Base-by-base conservation (phyloP, 768 basidiomycete genomes). In the Udeniomyces megalosporus region DNA sequence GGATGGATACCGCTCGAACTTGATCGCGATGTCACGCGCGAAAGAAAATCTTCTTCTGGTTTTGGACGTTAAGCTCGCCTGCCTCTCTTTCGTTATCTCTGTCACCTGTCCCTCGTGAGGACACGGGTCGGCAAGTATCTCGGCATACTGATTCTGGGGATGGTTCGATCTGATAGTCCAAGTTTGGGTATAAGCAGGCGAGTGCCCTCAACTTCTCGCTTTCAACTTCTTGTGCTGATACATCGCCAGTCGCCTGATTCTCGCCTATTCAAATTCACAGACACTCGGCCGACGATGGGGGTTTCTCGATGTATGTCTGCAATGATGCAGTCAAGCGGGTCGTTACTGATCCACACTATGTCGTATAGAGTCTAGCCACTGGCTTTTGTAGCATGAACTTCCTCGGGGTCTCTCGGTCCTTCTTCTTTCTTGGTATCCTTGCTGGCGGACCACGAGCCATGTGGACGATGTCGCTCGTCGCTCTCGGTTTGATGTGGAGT, bases 361-460 rank as follows among this genome's bases (percentile, higher is more conserved):
- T 14, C 24, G 15, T 7, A 22, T 45, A n/a, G 12, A 89, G 80
- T 69, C 90, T 91, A 71, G 85, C 84, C 20, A 87, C 87, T 0
- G 88, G 86, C 66, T 91, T 91, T 69, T 84, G 84, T 59, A 83
- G 86, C n/a, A 74, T 92, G 48, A 89, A 92, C 69, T 91, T 91
- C 69, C 90, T 92, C 60, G 88, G 88, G 56, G 83, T 83, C 26
- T 86, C 88, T 47, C 80, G 88, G 86, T 87, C 69, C 28, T 73
- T 69, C 3, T 60, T 26, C 58, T 50, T 55, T 61, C 28, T 46
- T 45, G 7, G 24, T 22, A 49, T 20, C 0, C 77, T 83, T 32
- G 85, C 89, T 28, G 89, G 89, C 58, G 89, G 89, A 3, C 88
- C 89, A 24, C 85, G 82, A 34, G 89, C 89, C 1, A 79, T 88